A percentile compares a stretch with the other conserved stretches of the same genome.
Evolutionary conservation across 441 rosid species (phyloP).

Genomic region (Raphanus hybrid): DNA sequence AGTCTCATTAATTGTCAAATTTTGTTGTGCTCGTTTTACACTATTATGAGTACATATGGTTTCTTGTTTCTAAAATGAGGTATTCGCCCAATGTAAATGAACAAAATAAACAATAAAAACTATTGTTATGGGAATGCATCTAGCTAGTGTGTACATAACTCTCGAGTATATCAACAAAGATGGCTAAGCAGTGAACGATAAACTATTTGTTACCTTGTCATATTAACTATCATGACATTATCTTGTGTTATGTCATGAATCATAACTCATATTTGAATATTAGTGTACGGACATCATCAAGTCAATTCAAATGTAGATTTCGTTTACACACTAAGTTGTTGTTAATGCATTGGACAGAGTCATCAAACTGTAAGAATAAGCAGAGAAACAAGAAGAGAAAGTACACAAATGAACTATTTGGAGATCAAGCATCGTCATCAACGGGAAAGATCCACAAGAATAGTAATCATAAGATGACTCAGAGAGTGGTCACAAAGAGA

Average conservation of each 20-base stretch:
- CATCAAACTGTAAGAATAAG: slow-evolving; percentile 39
- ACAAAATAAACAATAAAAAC: background rate
- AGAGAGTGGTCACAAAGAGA: slow-evolving; percentile 29
- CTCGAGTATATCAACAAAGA: background rate
- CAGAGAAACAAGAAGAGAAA: slow-evolving; percentile 38
- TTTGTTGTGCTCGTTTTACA: slow-evolving; percentile 1
- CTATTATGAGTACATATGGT: background rate
- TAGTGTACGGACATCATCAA: background rate
- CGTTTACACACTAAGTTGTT: slow-evolving; percentile 10
- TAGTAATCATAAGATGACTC: slow-evolving; percentile 6
- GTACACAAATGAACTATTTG: background rate
- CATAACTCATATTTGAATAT: slow-evolving; percentile 5
- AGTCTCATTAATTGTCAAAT: background rate
- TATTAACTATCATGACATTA: background rate
- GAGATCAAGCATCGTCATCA: slow-evolving; percentile 20
- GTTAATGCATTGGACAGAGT: slow-evolving; percentile 34
- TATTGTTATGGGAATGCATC: background rate
- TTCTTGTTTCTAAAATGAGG: background rate
- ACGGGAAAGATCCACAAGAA: slow-evolving; percentile 27
- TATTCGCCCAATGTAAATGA: background rate
- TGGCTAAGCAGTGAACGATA: background rate
- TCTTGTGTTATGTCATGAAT: background rate
- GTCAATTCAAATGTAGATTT: slow-evolving; percentile 6
- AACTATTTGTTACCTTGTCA: background rate
- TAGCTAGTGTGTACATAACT: background rate